A percentile compares a stretch with the other conserved stretches of the same genome.
These are phyloP conservation scores for Nicotiana obtusifolia DNA, from an alignment of 257 asterid species.

Conservation along the genomic window DNA sequence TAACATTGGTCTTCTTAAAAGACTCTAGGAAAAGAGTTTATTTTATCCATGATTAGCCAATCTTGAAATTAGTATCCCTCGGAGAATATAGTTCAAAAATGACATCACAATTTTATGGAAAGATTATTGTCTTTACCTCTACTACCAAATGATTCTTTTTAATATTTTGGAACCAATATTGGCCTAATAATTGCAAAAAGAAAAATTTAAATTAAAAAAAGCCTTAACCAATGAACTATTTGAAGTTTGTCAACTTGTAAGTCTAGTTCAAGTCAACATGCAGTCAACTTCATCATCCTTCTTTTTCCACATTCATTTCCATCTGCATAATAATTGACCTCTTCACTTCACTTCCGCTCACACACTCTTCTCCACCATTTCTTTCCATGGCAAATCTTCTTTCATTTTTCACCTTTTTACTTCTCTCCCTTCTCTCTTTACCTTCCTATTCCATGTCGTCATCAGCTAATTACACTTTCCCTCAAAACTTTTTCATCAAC, in stretches of 20 bases:
- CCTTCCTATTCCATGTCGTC: slow-evolving; percentile 1
- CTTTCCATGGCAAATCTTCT: background rate
- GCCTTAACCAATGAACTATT: too few species aligned
- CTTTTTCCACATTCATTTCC: background rate
- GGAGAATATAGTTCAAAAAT: too few species aligned
- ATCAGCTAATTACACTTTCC: slow-evolving; percentile 18
- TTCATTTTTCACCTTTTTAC: background rate
- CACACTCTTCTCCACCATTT: background rate
- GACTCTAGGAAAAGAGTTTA: too few species aligned
- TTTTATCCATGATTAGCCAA: too few species aligned
- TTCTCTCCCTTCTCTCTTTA: slow-evolving; percentile 10
- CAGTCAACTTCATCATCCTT: slow-evolving; percentile 10
- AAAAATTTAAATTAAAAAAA: too few species aligned
- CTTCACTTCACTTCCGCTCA: background rate
- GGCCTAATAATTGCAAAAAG: background rate
- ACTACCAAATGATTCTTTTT: too few species aligned
- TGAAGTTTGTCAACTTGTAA: background rate
- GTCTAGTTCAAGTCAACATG: slow-evolving; percentile 11
- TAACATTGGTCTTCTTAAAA: too few species aligned
- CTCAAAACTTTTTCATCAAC: slow-evolving; percentile 45
- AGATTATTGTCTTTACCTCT: too few species aligned
- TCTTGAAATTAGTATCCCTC: too few species aligned
- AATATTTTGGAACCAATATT: background rate
- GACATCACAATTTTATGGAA: too few species aligned
- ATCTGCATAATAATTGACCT: background rate